Evolutionary conservation across 2,329 filamentous ascomycete species (phyloP).

Genomic region (Chrysoporthe cubensis): DNA sequence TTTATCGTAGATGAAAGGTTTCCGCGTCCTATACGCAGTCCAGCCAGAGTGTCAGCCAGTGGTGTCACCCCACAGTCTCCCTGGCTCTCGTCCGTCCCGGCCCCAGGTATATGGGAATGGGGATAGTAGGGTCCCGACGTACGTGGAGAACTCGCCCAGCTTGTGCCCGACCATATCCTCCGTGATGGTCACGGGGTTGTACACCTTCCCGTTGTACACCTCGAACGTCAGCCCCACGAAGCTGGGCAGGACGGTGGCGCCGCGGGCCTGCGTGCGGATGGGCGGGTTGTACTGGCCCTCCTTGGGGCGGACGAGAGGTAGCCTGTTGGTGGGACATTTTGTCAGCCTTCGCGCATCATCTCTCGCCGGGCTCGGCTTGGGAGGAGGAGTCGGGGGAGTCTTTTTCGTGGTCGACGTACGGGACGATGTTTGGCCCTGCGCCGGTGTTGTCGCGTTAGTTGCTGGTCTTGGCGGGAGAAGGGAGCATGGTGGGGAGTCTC

Average conservation of each 20-base stretch:
- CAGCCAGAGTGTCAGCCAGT: background rate
- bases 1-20: slow-evolving; percentile 59
- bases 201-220: slow-evolving; percentile 89
- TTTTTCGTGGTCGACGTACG: slow-evolving; percentile 33
- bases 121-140: slow-evolving; percentile 46
- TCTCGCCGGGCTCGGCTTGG: slow-evolving; percentile 11
- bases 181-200: slow-evolving; percentile 80
- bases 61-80: background rate
- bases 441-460: slow-evolving; percentile 6
- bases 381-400: slow-evolving; percentile 14
- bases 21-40: slow-evolving; percentile 52
- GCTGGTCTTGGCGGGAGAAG: too few species aligned
- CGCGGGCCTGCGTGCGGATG: slow-evolving; percentile 84
- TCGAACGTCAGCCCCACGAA: slow-evolving; percentile 90
- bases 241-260: slow-evolving; percentile 87
- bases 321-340: slow-evolving; percentile 41
- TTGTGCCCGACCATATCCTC: slow-evolving; percentile 98
- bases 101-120: too few species aligned
- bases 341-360: background rate
- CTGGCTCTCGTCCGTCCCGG: too few species aligned
- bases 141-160: slow-evolving; percentile 89
- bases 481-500: background rate
- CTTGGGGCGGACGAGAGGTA: slow-evolving; percentile 66
- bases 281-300: slow-evolving; percentile 68
- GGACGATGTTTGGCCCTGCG: slow-evolving; percentile 70